These are phyloP conservation scores for Calocybe cyanea DNA, from an alignment of 768 basidiomycete genomes.

Conservation along the genomic window DNA sequence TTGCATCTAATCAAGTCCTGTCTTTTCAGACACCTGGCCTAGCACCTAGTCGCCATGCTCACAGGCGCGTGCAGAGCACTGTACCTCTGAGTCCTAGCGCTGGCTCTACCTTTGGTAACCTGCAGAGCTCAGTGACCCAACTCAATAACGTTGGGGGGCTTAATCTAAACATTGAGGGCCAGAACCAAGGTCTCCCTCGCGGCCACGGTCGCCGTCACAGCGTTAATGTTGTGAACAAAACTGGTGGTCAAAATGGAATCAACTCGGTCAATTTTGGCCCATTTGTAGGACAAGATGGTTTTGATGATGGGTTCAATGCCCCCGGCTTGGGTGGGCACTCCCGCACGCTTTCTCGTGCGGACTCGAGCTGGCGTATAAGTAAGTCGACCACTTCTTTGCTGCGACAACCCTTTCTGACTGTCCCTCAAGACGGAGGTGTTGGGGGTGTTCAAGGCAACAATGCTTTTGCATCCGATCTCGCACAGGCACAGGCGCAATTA, in stretches of 20 bases:
- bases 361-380: conserved; percentile 90
- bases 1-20: conserved; percentile 83
- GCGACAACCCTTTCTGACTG: conserved; percentile 7
- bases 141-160: conserved; percentile 53
- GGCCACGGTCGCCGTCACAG: conserved; percentile 89
- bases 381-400: conserved; percentile 27
- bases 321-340: conserved; percentile 66
- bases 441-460: conserved; percentile 61
- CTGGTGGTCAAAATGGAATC: conserved; percentile 40
- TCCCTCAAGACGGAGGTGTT: conserved; percentile 66
- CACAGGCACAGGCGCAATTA: conserved; percentile 94
- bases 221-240: conserved; percentile 87
- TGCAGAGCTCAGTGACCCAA: conserved; percentile 64
- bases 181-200: conserved; percentile 63
- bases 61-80: conserved; percentile 86
- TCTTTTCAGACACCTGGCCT: conserved; percentile 77
- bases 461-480: conserved; percentile 78
- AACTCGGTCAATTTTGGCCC: conserved; percentile 49
- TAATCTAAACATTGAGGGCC: conserved; percentile 60
- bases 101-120: conserved; percentile 39
- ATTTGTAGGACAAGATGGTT: conserved; percentile 56
- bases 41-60: conserved; percentile 56
- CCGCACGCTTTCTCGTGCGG: conserved; percentile 69
- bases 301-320: conserved; percentile 78
- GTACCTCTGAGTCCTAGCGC: conserved; percentile 55